Base-by-base conservation (phyloP, 2,329 filamentous ascomycete genomes). In the Paraconiothyrium brasiliense region DNA sequence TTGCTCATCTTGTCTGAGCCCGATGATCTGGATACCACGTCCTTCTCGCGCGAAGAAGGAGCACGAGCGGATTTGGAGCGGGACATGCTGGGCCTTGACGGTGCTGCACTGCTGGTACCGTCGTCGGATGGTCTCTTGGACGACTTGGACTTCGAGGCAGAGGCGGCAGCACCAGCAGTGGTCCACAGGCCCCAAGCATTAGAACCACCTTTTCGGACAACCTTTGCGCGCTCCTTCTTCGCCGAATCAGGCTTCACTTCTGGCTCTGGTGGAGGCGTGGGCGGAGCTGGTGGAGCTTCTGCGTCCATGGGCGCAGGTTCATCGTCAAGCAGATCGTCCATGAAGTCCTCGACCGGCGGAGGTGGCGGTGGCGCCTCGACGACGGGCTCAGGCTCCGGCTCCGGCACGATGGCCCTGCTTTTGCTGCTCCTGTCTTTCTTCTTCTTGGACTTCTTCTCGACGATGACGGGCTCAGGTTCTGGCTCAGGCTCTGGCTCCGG, bases 131-230 rank as follows among this genome's bases (percentile, higher is more conserved):
- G 69, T 62, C 72, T 78, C 56, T 72, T 69, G 24, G 74, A 70
- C 20, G 74, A 72, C 60, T 81, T 82, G 69, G 77, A 78, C 60
- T 76, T 68, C 39, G 80, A 79, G 43, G 79, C 75, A 35, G 77
- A 67, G 16, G 68, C 75, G 14, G 65, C 61, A 4, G 63, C 63
- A 30, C 75, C 76, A 51, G 85, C 82, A 16, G 88, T 85, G 20
- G 86, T 87, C 91, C 91, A 94, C 76, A 89, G 88, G 39, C 89
- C 90, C 92, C 93, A 95, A 34, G 90, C 94, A 24, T 76, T 83
- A n/a, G 79, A 79, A 39, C 84, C 84, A 61, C 86, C 85, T 41
- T 91, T 89, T 60, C 92, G 91, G 68, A 88, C 91, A 65, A 93
- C 87, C 72, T 90, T 92, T 32, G 90, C 82, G 14, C 93, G 90